phyloP scores from a whole-genome alignment of 495 filamentous ascomycete genomes.

The Paragyromitra xinjiangensis region DNA sequence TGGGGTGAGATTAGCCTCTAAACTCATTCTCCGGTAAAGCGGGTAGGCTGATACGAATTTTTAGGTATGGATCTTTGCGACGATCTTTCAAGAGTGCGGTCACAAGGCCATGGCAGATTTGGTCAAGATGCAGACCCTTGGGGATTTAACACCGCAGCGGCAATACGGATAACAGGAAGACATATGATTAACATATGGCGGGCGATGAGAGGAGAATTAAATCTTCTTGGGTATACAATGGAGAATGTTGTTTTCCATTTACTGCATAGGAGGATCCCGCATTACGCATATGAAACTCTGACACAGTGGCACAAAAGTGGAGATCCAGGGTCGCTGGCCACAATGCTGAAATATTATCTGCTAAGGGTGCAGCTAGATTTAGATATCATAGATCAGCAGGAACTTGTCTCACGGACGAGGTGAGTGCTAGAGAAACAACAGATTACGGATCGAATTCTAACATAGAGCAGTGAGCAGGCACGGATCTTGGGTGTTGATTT shows the following conservation, averaged over 20 bases:
- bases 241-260: slow-evolving; percentile 97
- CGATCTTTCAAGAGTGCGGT: slow-evolving; percentile 83
- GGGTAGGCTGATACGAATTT: slow-evolving; percentile 10
- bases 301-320: slow-evolving; percentile 81
- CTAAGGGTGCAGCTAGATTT: slow-evolving; percentile 82
- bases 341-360: slow-evolving; percentile 79
- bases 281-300: slow-evolving; percentile 79
- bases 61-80: slow-evolving; percentile 81
- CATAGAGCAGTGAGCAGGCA: slow-evolving; percentile 76
- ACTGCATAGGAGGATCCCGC: slow-evolving; percentile 77
- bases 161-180: slow-evolving; percentile 84
- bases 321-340: slow-evolving; percentile 73
- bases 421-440: slow-evolving; percentile 5
- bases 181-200: slow-evolving; percentile 99
- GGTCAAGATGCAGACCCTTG: slow-evolving; percentile 87
- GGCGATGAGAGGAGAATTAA: slow-evolving; percentile 90
- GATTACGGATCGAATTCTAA: slow-evolving; percentile 10
- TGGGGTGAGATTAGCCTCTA: slow-evolving; percentile 64
- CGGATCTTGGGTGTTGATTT: slow-evolving; percentile 94
- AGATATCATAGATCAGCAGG: slow-evolving; percentile 90
- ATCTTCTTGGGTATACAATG: slow-evolving; percentile 91
- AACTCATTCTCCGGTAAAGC: background rate
- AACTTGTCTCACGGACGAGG: slow-evolving; percentile 83
- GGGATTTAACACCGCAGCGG: slow-evolving; percentile 91
- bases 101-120: slow-evolving; percentile 73